Evolutionary conservation across 495 filamentous ascomycete genomes (phyloP), one percentile per base, ranked within the genome.

Genomic region (Tuber indicum): DNA sequence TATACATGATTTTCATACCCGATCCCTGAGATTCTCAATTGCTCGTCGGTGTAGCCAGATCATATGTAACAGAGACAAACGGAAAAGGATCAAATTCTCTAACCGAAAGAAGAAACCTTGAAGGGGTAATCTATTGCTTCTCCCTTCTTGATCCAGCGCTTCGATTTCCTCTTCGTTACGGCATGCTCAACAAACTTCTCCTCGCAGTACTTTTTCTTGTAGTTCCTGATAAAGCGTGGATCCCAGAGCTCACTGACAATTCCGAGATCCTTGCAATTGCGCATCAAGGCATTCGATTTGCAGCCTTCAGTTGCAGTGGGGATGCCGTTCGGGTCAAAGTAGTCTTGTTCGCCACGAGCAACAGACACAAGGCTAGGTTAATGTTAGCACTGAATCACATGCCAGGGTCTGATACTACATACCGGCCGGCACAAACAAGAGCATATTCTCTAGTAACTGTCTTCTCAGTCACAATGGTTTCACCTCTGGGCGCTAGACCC

Each of bases 191-290:
- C 92, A 84, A 90, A 93, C 16, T 91, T 88, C 86, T 97, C 93
- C 75, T 91, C 89, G 74, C 87, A 87, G 75, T 89, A 82, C 77
- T 84, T 81, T 81, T 87, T 87, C 76, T 90, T 91, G 83, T 88
- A 94, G 76, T 86, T 88, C 80, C 91, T 88, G 76, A 98, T 96
- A 86, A 90, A 99, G 70, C 94, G 87, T 72, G 96, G 96, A 86
- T 99, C 96, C 96, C 96, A 99, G 62, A 99, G 87, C 85, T 99
- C 96, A 80, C 91, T 94, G 4, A 94, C 96, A 75, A 99, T 91
- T 19, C 96, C 96, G 39, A 99, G 88, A 85, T 99, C 96, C 86
- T 99, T 99, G 86, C 96, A 98, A 86, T 94, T 97, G 41, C 96
- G 92, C 87, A 97, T 93, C 74, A 99, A 87, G 32, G 96, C 96